A percentile compares a stretch with the other conserved stretches of the same genome.
phyloP scores from a whole-genome alignment of 2,329 filamentous ascomycete genomes.

The Hypoxylon sp. region DNA sequence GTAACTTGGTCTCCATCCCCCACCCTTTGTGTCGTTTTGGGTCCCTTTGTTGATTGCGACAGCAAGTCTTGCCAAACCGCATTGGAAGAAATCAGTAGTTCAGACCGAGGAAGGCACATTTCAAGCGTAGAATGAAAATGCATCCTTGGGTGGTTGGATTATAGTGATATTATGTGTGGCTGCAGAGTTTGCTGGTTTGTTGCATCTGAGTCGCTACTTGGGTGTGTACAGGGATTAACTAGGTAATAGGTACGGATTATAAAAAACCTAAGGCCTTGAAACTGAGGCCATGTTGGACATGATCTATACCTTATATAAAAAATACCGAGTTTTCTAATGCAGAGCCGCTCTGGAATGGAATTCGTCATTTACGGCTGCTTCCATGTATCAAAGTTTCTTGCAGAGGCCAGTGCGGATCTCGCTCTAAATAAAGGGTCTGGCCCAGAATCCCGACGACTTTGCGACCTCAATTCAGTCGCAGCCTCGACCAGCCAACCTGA shows the following conservation, averaged over 20 bases:
- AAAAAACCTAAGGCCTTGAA: constrained; percentile 17
- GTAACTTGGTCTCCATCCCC: not conserved
- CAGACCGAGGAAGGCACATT: not conserved
- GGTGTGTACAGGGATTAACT: constrained; percentile 14
- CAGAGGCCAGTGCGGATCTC: constrained; percentile 15
- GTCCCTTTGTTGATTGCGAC: not conserved
- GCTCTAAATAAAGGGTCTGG: constrained; percentile 22
- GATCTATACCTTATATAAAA: too few species aligned
- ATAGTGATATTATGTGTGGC: too few species aligned
- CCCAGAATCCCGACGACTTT: constrained; percentile 39
- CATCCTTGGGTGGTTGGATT: not conserved
- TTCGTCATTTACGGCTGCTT: too few species aligned
- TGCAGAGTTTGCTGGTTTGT: not conserved
- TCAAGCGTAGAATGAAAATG: not conserved
- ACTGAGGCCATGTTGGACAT: constrained; percentile 23
- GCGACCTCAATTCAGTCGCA: constrained; percentile 29
- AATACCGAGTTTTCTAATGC: too few species aligned
- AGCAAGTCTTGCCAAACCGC: not conserved
- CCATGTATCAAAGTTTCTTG: constrained; percentile 3
- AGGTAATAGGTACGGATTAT: too few species aligned
- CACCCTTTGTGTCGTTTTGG: not conserved
- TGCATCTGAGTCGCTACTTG: not conserved
- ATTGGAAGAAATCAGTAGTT: not conserved
- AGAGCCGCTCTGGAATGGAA: not conserved
- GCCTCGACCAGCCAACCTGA: constrained; percentile 31